Conservation (phyloP, 2,329 filamentous ascomycete genomes). For the Botryotinia convoluta region DNA sequence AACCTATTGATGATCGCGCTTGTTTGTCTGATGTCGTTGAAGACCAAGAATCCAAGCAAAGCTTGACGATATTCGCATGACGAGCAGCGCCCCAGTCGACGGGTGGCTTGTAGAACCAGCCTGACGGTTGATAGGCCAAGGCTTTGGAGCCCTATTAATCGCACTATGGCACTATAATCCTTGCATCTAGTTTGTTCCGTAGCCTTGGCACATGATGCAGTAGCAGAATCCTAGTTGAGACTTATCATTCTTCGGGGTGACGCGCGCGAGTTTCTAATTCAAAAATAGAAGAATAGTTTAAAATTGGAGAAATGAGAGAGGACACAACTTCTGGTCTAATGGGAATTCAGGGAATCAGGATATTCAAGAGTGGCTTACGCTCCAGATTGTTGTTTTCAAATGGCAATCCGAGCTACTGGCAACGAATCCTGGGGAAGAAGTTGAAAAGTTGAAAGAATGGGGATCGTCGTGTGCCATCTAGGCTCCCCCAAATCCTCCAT, state of each 20-base stretch:
- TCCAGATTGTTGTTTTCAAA: background rate
- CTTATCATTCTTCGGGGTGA: background rate
- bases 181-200: background rate
- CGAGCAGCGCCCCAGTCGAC: background rate
- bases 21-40: background rate
- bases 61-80: background rate
- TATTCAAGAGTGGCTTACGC: background rate
- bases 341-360: background rate
- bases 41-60: background rate
- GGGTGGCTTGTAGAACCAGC: background rate
- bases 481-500: background rate
- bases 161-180: background rate
- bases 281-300: background rate
- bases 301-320: background rate
- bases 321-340: background rate
- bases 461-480: background rate
- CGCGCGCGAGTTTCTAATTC: background rate
- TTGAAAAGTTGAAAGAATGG: background rate
- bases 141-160: background rate
- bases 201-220: conserved; percentile 10
- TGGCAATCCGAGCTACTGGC: background rate
- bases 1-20: background rate
- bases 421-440: background rate
- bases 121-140: background rate
- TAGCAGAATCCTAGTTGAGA: no score